phyloP scores from a whole-genome alignment of 73 alveolate genomes.

The Tetrahymena thermophila region DNA sequence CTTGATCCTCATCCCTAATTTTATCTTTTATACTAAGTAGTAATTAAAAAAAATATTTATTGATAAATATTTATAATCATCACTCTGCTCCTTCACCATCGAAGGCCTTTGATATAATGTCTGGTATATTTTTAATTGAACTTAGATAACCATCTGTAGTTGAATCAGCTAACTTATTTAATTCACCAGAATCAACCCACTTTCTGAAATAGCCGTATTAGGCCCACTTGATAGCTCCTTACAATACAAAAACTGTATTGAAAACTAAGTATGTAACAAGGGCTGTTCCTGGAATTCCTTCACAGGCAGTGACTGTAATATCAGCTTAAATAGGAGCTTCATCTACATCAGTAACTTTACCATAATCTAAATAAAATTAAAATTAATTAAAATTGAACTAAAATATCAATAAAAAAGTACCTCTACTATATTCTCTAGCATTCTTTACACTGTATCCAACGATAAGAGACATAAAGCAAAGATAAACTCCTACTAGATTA shows the following conservation, averaged over 20 bases:
- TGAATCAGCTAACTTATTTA: background rate
- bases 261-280: background rate
- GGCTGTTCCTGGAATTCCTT: background rate
- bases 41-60: background rate
- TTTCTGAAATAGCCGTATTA: background rate
- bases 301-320: background rate
- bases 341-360: background rate
- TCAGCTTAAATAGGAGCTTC: background rate
- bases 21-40: background rate
- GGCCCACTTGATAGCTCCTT: background rate
- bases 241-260: background rate
- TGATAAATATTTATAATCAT: background rate
- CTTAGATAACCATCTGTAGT: background rate
- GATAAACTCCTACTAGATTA: background rate
- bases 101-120: background rate
- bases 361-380: background rate
- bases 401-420: background rate
- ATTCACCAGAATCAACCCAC: conserved; percentile 5
- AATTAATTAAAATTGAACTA: background rate
- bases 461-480: background rate
- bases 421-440: background rate
- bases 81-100: conserved; percentile 1
- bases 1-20: background rate
- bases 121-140: background rate
- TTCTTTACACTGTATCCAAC: background rate